phyloP scores from a whole-genome alignment of 1,284 basidiomycete species.

The Puccinia hordei region DNA sequence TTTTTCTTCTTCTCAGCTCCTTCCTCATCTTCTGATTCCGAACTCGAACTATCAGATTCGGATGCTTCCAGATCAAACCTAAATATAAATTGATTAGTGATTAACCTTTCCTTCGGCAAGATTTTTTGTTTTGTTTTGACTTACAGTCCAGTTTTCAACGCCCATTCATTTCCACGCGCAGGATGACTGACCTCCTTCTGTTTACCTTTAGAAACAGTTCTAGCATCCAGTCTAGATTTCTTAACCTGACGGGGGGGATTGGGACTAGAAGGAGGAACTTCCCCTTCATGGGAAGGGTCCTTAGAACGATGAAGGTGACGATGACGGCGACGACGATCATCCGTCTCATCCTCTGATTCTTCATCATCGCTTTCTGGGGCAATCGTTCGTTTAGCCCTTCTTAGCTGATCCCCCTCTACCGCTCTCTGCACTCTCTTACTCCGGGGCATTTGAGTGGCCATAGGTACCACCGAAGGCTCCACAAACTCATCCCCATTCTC shows the following conservation, averaged over 20 bases:
- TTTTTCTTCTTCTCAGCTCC: background rate
- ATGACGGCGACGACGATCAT: too few species aligned
- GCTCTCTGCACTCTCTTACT: background rate
- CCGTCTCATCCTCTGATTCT: background rate
- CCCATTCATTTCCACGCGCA: constrained; percentile 50
- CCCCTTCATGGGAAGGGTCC: too few species aligned
- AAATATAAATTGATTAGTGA: background rate
- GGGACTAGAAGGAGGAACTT: too few species aligned
- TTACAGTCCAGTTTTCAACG: constrained; percentile 43
- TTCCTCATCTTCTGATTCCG: background rate
- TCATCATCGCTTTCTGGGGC: constrained; percentile 52
- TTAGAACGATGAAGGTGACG: too few species aligned
- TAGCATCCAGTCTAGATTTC: too few species aligned
- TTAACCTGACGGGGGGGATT: too few species aligned
- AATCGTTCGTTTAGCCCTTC: background rate
- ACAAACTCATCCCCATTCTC: constrained; percentile 2
- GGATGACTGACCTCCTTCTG: constrained; percentile 40
- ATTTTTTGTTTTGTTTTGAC: too few species aligned
- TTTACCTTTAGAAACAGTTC: background rate
- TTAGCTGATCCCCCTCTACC: background rate
- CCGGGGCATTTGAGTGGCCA: constrained; percentile 30
- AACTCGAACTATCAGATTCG: constrained; percentile 31
- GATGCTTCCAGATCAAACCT: constrained; percentile 49
- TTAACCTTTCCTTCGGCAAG: too few species aligned
- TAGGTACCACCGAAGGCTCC: background rate